These are phyloP conservation scores for Mycena filopes DNA, from an alignment of 768 basidiomycete species.

Conservation along the genomic window DNA sequence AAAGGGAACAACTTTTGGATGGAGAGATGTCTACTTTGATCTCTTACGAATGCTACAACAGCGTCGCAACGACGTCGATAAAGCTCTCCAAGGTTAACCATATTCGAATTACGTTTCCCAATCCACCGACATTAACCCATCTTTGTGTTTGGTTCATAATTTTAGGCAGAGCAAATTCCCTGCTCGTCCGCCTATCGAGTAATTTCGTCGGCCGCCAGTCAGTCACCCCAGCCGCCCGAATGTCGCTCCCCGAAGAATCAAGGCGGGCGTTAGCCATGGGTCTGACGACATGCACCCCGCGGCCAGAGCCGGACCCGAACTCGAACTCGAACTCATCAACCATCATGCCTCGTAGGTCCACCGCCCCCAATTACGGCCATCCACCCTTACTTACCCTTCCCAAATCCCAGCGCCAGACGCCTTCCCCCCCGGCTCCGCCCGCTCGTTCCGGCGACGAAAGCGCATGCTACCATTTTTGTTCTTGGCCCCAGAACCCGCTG, in stretches of 20 bases:
- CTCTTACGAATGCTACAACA: constrained; percentile 26
- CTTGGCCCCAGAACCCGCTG: background rate
- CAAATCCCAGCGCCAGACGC: constrained; percentile 20
- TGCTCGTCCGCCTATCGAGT: constrained; percentile 26
- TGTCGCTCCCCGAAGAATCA: constrained; percentile 7
- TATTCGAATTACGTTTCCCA: constrained; percentile 6
- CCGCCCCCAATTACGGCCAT: background rate
- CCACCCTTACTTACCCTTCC: background rate
- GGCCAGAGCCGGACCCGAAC: too few species aligned
- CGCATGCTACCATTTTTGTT: constrained; percentile 2
- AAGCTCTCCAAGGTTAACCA: constrained; percentile 24
- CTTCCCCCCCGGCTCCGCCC: constrained; percentile 11
- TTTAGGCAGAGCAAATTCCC: constrained; percentile 22
- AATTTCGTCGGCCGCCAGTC: constrained; percentile 18
- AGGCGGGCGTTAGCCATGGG: constrained; percentile 7
- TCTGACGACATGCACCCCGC: constrained; percentile 19
- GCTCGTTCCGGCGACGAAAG: constrained; percentile 1
- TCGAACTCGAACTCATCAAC: background rate
- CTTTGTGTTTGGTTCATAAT: background rate
- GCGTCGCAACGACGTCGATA: constrained; percentile 21
- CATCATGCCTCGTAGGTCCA: constrained; percentile 27
- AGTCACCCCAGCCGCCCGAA: background rate
- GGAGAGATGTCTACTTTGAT: constrained; percentile 24
- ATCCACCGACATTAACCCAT: background rate
- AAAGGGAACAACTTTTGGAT: constrained; percentile 14